Evolutionary conservation across 768 basidiomycete genomes (phyloP), one percentile per base, ranked within the genome.

Genomic region (Termitomyces sp.): DNA sequence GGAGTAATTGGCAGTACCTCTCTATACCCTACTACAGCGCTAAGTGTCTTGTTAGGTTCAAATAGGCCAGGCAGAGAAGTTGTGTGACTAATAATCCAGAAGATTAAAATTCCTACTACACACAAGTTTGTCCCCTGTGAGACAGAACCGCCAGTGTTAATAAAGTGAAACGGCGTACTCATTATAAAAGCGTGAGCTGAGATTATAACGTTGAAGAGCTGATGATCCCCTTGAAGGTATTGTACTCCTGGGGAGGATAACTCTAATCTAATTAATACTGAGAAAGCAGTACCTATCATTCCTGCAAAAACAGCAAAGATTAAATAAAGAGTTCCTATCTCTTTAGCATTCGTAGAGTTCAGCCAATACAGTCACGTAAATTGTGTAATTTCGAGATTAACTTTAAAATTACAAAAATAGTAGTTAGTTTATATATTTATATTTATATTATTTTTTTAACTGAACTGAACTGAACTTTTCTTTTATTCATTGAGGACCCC

Each of bases 271-370:
- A 57, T 57, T 57, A 57, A 48, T n/a, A 55, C 45, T 24, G 50
- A 59, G 54, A 55, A 47, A 24, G 53, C 42, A 7, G 53, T 46
- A 59, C 53, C 53, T 18, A 54, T 47, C 51, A 59, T 59, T 22
- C 58, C 50, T 6, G 53, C 58, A 59, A 59, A 59, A 27, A 59
- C 53, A 20, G 58, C 58, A 24, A 59, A 59, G n/a, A 59, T 59
- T 31, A 59, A 22, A 39, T 59, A 59, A 48, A 59, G 58, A 41
- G 58, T 59, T 27, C 58, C 45, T 20, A 59, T 59, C 44, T 59
- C 58, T 59, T 59, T 59, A 48, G 58, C 58, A 55, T 59, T 59
- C 8, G 58, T 59, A n/a, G 58, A 59, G 5, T 55, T 55, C 16
- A 59, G 42, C 45, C 58, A 59, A 56, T 46, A 20, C 58, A 59